These are phyloP conservation scores for Penicillium palitans DNA, from an alignment of 2,329 filamentous ascomycete species.

Conservation along the genomic window DNA sequence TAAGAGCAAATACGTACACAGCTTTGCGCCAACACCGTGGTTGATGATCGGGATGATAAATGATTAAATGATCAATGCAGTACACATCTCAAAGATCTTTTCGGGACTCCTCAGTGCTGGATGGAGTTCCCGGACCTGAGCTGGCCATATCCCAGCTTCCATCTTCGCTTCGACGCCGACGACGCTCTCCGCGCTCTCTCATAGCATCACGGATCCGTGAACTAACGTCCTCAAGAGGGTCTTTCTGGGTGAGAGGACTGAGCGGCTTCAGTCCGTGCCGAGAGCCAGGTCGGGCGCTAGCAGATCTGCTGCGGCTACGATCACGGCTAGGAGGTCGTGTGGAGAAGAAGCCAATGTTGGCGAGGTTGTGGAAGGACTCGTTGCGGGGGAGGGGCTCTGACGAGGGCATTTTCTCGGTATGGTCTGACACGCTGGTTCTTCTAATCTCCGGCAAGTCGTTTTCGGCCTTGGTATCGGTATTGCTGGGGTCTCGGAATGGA, in stretches of 20 bases:
- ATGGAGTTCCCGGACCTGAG: slow-evolving; percentile 39
- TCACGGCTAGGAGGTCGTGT: slow-evolving; percentile 82
- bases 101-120: slow-evolving; percentile 35
- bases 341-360: slow-evolving; percentile 84
- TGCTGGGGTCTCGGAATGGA: slow-evolving; percentile 44
- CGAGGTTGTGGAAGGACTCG: slow-evolving; percentile 90
- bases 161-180: slow-evolving; percentile 53
- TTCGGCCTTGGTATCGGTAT: slow-evolving; percentile 18
- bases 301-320: slow-evolving; percentile 69
- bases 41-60: background rate
- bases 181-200: slow-evolving; percentile 68
- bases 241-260: slow-evolving; percentile 64
- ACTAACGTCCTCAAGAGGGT: slow-evolving; percentile 77
- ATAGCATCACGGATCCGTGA: slow-evolving; percentile 83
- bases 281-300: slow-evolving; percentile 62
- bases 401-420: slow-evolving; percentile 27
- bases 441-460: slow-evolving; percentile 25
- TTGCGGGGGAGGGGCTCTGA: slow-evolving; percentile 70
- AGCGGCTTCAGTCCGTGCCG: slow-evolving; percentile 70
- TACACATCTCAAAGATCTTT: slow-evolving; percentile 36
- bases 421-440: slow-evolving; percentile 24
- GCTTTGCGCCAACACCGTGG: slow-evolving; percentile 4
- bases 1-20: slow-evolving; percentile 19
- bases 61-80: slow-evolving; percentile 1
- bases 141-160: slow-evolving; percentile 44